A percentile compares a stretch with the other conserved stretches of the same genome.
phyloP scores from a whole-genome alignment of 306 rosid genomes.

The Prinsepia uniflora region DNA sequence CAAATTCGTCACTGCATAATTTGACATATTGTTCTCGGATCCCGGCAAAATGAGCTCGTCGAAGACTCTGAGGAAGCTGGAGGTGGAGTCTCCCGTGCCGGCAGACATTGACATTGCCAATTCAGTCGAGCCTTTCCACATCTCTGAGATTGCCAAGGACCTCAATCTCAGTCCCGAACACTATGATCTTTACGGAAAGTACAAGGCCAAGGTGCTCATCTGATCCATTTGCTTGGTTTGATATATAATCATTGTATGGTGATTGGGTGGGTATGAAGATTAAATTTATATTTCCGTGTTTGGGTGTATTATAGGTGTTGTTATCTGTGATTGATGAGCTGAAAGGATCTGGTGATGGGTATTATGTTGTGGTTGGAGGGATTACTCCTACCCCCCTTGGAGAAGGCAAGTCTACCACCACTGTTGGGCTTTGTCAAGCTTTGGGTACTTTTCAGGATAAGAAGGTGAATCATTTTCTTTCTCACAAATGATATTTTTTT shows the following conservation, averaged over 20 bases:
- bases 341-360: conserved; percentile 66
- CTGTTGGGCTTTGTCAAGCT: conserved; percentile 98
- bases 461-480: conserved; percentile 45
- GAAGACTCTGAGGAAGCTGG: conserved; percentile 56
- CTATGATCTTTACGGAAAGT: conserved; percentile 90
- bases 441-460: conserved; percentile 93
- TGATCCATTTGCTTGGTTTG: background rate
- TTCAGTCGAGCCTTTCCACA: conserved; percentile 75
- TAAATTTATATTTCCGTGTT: background rate
- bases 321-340: conserved; percentile 71
- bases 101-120: conserved; percentile 90
- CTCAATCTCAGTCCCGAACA: conserved; percentile 69
- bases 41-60: conserved; percentile 45
- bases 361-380: conserved; percentile 96
- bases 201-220: conserved; percentile 71
- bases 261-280: background rate
- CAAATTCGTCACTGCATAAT: background rate
- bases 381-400: conserved; percentile 98
- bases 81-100: conserved; percentile 88
- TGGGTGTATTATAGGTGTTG: conserved; percentile 52
- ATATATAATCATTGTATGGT: background rate
- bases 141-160: conserved; percentile 65
- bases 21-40: background rate
- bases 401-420: conserved; percentile 98
- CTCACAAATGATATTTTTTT: background rate